Base-by-base conservation (phyloP, 176 grass and related monocot genomes). In the Ananas comosus region DNA sequence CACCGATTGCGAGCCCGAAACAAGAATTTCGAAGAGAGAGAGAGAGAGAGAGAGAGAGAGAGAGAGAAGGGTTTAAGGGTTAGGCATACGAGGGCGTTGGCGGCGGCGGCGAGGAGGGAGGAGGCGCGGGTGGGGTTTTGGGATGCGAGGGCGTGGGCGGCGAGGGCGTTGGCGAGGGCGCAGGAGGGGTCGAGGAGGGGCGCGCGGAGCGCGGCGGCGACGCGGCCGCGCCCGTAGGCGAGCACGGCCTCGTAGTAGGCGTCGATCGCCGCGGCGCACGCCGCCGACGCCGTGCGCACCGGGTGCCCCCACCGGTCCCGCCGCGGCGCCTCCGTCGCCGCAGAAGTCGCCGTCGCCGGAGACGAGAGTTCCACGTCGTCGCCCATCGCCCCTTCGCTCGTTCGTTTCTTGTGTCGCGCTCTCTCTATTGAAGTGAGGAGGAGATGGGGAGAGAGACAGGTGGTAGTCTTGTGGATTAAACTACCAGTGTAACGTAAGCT, bases 221-320 rank as follows among this genome's bases (percentile, higher is more conserved):
- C 81, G 1, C 88, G 81, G 65, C 68, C 59, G 13, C 81, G 88
- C 23, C 84, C 79, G 81, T 71, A 87, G 25, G 72, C 2, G 69
- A 91, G 59, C 68, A 72, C 65, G 11, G 75, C 72, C 57, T 10
- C 65, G 78, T 87, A 91, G 81, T 91, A 87, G 65, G 70, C 81
- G 65, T 91, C 76, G 57, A 91, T 76, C 68, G 81, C 81, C 13
- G 51, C 81, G 23, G 71, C 78, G 88, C 88, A 91, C 17, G 64
- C 88, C 3, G 58, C 59, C 1, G 88, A 91, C 9, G 72, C 65
- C 59, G 84, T 91, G 50, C 84, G 74, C 69, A 87, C 83, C 61
- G 74, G 48, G 79, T 91, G 79, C 64, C 81, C 84, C 81, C 85
- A 87, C 68, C 83, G 71, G 79, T 87, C 84, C 75, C 50, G 72